Conservation (phyloP, 73 alveolate genomes). For the Tetrahymena malaccensis region DNA sequence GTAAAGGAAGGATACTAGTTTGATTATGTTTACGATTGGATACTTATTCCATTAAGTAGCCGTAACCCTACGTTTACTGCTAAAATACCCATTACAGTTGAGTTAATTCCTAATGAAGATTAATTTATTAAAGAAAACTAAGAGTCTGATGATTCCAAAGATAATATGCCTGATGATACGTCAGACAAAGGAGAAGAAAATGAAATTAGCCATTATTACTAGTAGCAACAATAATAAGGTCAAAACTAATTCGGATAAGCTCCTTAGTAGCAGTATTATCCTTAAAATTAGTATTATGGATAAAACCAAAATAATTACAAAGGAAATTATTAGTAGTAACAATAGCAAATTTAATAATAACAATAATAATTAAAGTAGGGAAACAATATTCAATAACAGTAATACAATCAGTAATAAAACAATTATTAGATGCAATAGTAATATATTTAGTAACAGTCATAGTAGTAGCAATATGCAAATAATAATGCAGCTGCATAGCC, state of each 20-base stretch:
- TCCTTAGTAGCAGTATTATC: neutral
- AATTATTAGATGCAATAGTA: neutral
- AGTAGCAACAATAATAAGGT: neutral
- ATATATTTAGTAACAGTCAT: neutral
- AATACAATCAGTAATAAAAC: neutral
- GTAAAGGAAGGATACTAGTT: constrained; percentile 50
- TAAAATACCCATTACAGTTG: constrained; percentile 34
- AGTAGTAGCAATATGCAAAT: neutral
- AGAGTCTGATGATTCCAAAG: neutral
- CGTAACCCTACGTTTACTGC: constrained; percentile 33
- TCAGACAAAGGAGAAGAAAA: neutral
- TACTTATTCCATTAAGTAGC: constrained; percentile 29
- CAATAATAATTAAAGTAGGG: neutral
- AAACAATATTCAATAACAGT: neutral
- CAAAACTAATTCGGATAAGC: neutral
- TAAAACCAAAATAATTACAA: neutral
- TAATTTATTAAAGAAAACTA: neutral
- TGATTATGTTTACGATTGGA: constrained; percentile 62
- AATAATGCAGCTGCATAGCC: neutral
- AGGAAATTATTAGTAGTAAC: neutral
- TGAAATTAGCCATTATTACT: neutral
- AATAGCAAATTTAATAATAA: neutral
- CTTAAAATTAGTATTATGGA: neutral
- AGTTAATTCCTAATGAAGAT: constrained; percentile 33
- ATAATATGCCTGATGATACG: neutral